Percentiles rank a stretch among this genome's conserved stretches.
These are phyloP conservation scores for Penicillium angulare DNA, from an alignment of 495 filamentous ascomycete species.

Conservation along the genomic window DNA sequence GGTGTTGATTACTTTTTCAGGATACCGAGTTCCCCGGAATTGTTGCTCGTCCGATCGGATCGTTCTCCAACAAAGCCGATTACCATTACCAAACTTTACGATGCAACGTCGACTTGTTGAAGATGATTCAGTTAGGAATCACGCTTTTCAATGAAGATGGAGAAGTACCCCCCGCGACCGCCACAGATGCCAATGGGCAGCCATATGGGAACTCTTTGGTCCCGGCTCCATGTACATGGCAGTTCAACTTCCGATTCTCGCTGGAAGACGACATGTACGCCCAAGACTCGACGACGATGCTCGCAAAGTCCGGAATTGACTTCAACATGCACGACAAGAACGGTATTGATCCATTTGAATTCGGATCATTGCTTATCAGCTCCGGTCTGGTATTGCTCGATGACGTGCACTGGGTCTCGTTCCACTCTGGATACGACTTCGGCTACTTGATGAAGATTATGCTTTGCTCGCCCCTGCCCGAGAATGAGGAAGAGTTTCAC, in stretches of 20 bases:
- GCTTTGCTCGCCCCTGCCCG: constrained; percentile 72
- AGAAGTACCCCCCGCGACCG: constrained; percentile 71
- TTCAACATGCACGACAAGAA: constrained; percentile 76
- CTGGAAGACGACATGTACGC: constrained; percentile 95
- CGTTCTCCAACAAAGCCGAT: constrained; percentile 89
- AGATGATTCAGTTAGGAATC: constrained; percentile 94
- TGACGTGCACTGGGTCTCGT: constrained; percentile 91
- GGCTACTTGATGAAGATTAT: constrained; percentile 95
- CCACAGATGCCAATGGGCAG: constrained; percentile 55
- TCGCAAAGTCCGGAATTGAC: constrained; percentile 84
- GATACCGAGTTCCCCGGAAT: constrained; percentile 98
- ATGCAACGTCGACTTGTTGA: constrained; percentile 94
- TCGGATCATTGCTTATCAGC: constrained; percentile 83
- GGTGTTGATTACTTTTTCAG: constrained; percentile 41
- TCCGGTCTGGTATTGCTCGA: constrained; percentile 88
- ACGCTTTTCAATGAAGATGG: constrained; percentile 87
- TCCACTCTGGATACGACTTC: constrained; percentile 99
- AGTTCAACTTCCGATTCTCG: constrained; percentile 98
- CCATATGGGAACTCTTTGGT: constrained; percentile 52
- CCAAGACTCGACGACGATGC: constrained; percentile 83
- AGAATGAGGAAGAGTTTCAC: constrained; percentile 85
- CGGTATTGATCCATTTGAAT: constrained; percentile 88
- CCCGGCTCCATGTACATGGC: constrained; percentile 86
- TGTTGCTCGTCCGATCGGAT: constrained; percentile 90
- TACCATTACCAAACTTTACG: constrained; percentile 98